Evolutionary conservation across 106 monocot species (phyloP).

Genomic region (Phalaenopsis equestris): DNA sequence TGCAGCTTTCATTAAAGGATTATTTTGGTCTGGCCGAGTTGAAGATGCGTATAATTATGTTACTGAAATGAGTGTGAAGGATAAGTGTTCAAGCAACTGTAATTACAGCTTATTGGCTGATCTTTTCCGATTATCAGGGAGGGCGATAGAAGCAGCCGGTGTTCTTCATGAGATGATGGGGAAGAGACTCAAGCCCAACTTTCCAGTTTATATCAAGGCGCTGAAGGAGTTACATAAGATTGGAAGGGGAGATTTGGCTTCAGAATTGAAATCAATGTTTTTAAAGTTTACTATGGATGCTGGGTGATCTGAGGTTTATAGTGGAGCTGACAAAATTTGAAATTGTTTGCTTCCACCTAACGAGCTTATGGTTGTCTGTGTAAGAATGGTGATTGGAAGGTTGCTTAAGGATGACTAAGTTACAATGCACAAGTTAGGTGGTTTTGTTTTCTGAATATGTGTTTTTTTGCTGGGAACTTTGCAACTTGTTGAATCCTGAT

Average conservation of each 20-base stretch:
- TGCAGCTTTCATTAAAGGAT: constrained; percentile 68
- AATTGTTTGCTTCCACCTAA: too few species aligned
- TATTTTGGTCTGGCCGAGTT: constrained; percentile 37
- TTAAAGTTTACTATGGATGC: constrained; percentile 18
- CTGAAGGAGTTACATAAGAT: constrained; percentile 47
- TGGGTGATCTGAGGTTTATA: neutral
- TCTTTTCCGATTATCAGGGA: constrained; percentile 32
- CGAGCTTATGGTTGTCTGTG: neutral
- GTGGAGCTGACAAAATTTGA: too few species aligned
- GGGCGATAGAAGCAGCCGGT: constrained; percentile 39
- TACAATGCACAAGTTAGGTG: neutral
- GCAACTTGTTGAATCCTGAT: too few species aligned
- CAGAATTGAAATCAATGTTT: constrained; percentile 43
- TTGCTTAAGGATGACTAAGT: neutral
- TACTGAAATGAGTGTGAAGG: constrained; percentile 46
- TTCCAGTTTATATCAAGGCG: constrained; percentile 53
- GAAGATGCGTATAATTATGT: constrained; percentile 63
- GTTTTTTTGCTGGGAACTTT: too few species aligned
- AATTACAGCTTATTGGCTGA: constrained; percentile 67
- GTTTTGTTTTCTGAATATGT: neutral
- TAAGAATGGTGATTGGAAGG: neutral
- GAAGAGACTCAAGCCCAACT: constrained; percentile 60
- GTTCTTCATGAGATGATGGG: constrained; percentile 80
- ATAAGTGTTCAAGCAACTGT: constrained; percentile 41
- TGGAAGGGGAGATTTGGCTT: constrained; percentile 36